Conservation (phyloP, 345 rosid genomes). For the Euphorbia lathyris region DNA sequence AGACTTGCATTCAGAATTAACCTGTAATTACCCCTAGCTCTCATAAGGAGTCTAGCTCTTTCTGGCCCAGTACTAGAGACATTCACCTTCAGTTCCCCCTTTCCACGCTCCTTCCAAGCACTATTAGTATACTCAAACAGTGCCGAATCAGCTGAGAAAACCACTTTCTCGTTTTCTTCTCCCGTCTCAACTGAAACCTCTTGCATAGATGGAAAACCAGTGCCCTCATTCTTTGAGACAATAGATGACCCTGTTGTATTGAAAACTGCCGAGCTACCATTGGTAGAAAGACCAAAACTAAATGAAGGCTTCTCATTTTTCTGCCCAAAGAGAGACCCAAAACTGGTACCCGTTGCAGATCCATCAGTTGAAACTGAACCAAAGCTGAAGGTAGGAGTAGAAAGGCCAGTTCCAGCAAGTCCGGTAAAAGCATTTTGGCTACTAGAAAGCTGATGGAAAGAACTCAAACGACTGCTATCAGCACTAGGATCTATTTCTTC, state of each 20-base stretch:
- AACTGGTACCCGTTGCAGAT: slow-evolving; percentile 34
- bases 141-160: slow-evolving; percentile 71
- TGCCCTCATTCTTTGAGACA: slow-evolving; percentile 57
- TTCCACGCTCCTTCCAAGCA: slow-evolving; percentile 96
- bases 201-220: slow-evolving; percentile 61
- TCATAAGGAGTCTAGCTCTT: slow-evolving; percentile 78
- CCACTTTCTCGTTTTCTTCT: slow-evolving; percentile 83
- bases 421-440: slow-evolving; percentile 92
- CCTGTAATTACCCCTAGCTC: slow-evolving; percentile 87
- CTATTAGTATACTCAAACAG: slow-evolving; percentile 71
- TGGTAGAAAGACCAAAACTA: slow-evolving; percentile 52
- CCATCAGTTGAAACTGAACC: slow-evolving; percentile 54
- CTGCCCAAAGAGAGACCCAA: slow-evolving; percentile 44
- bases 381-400: slow-evolving; percentile 64
- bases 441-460: slow-evolving; percentile 95
- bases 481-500: slow-evolving; percentile 42
- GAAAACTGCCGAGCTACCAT: slow-evolving; percentile 62
- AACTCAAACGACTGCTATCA: slow-evolving; percentile 53
- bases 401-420: slow-evolving; percentile 84
- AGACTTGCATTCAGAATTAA: slow-evolving; percentile 86
- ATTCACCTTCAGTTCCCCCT: slow-evolving; percentile 89
- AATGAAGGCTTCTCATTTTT: slow-evolving; percentile 43
- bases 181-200: slow-evolving; percentile 88
- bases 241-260: slow-evolving; percentile 43
- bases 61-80: slow-evolving; percentile 51